These are phyloP conservation scores for Sporothrix inflata DNA, from an alignment of 2,329 filamentous ascomycete species.

Conservation along the genomic window DNA sequence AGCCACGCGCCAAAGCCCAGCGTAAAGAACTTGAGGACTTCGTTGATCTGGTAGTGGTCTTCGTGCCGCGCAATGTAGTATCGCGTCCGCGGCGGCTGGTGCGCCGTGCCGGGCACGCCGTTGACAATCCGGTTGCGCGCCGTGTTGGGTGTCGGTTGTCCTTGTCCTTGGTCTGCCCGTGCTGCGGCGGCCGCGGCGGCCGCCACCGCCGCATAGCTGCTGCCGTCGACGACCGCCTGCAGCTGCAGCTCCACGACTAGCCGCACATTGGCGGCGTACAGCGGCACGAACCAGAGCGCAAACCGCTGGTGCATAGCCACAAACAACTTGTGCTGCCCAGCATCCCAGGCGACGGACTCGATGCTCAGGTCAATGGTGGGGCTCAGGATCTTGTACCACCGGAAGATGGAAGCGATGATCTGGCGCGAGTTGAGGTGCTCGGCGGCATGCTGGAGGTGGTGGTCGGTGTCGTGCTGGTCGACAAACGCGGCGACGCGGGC, in stretches of 20 bases:
- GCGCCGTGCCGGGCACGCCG: slow-evolving; percentile 15
- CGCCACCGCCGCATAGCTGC: slow-evolving; percentile 28
- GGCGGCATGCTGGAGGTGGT: not conserved
- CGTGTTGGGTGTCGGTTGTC: not conserved
- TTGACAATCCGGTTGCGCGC: slow-evolving; percentile 4
- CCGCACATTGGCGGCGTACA: slow-evolving; percentile 69
- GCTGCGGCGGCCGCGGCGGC: slow-evolving; percentile 9
- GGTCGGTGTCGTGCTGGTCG: not conserved
- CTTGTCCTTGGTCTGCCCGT: not conserved
- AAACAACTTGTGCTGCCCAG: slow-evolving; percentile 68
- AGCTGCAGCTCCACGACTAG: slow-evolving; percentile 72
- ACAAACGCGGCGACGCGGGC: not conserved
- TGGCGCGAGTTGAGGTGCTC: slow-evolving; percentile 61
- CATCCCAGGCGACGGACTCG: slow-evolving; percentile 70
- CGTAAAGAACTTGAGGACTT: slow-evolving; percentile 73
- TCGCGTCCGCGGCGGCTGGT: slow-evolving; percentile 40
- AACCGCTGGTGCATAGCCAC: slow-evolving; percentile 75
- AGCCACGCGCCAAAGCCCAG: slow-evolving; percentile 61
- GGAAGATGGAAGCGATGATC: slow-evolving; percentile 70
- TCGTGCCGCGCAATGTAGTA: slow-evolving; percentile 79
- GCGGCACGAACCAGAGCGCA: slow-evolving; percentile 74
- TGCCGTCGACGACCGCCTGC: slow-evolving; percentile 36
- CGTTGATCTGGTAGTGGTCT: slow-evolving; percentile 78
- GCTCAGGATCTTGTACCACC: slow-evolving; percentile 83
- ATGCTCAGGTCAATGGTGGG: slow-evolving; percentile 71